Evolutionary conservation across 129 eudicot genomes (phyloP), one percentile per base, ranked within the genome.

Genomic region (Sambucus nigra): DNA sequence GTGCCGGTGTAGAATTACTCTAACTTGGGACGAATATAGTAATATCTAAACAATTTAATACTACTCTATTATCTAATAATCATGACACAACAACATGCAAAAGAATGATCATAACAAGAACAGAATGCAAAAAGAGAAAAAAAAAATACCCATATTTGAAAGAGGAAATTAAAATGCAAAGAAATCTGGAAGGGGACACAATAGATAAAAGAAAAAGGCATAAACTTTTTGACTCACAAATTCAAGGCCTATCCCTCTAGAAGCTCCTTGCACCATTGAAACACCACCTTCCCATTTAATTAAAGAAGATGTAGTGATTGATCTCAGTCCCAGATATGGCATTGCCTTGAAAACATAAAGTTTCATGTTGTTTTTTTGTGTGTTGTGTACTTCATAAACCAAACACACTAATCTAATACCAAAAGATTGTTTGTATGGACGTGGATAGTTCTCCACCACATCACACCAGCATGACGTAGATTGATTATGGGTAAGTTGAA

Each of bases 221-320:
- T n/a, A n/a, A n/a, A n/a, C n/a, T n/a, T n/a, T n/a, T 7, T 39
- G 9, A 53, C 83, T 66, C 59, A 91, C 99, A 69, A 91, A 82
- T 80, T 91, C 87, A 69, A 91, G 94, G 35, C 99, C 99, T 55
- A 91, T 65, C 66, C 95, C 99, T 68, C 95, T 74, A 18, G 99
- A 91, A 68, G 99, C 95, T 45, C 99, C 95, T 75, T 91, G 99
- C 16, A 91, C 87, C 94, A 91, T 48, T 27, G 99, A 86, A 69
- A 91, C 94, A 25, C 73, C 77, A 21, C 63, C 79, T 7, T 75
- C 78, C 39, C 53, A 73, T 56, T 64, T 65, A 5, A 66, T 25
- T 42, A 48, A 54, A 44, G 70, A 55, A 32, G 74, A 14, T 28
- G 68, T 35, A 22, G 54, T 51, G 28, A 79, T 35, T 14, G 68